Conservation (phyloP, 192 early-diverging fungal genomes). For the Coemansia sp. region DNA sequence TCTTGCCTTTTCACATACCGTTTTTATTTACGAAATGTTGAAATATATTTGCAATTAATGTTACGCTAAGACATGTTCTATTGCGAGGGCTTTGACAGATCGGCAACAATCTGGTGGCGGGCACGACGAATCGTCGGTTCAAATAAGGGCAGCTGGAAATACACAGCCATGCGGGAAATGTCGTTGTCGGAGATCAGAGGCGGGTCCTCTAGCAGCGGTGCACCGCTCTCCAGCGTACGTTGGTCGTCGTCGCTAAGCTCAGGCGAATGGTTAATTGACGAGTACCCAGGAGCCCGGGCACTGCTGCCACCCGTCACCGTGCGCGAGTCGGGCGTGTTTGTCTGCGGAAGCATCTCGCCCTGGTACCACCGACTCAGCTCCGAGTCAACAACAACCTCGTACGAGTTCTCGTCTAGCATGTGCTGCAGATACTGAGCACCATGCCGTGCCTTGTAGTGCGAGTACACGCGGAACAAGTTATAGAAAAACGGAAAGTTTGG, state of each 20-base stretch:
- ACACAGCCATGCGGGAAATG: constrained; percentile 38
- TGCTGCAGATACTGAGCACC: constrained; percentile 55
- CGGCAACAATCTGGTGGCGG: constrained; percentile 57
- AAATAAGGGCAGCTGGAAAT: constrained; percentile 50
- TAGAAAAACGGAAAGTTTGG: constrained; percentile 79
- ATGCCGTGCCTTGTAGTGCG: constrained; percentile 73
- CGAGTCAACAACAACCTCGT: constrained; percentile 35
- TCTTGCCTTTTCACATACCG: not conserved
- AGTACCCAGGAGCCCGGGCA: not conserved
- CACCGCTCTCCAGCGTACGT: constrained; percentile 29
- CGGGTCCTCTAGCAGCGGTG: constrained; percentile 26
- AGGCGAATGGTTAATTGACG: constrained; percentile 8
- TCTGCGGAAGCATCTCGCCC: not conserved
- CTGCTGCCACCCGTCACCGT: constrained; percentile 9
- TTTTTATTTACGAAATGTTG: not conserved
- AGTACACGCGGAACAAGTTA: constrained; percentile 77
- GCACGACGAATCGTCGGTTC: constrained; percentile 56
- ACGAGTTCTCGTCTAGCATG: constrained; percentile 26
- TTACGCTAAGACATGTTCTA: not conserved
- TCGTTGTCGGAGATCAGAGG: constrained; percentile 35
- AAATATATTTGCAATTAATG: no score
- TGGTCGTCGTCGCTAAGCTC: constrained; percentile 28
- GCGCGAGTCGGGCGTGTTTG: constrained; percentile 14
- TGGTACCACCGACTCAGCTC: constrained; percentile 40
- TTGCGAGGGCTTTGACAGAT: constrained; percentile 14